Evolutionary conservation across 306 rosid species (phyloP), one percentile per base, ranked within the genome.

Genomic region (Vigna nakashimae): DNA sequence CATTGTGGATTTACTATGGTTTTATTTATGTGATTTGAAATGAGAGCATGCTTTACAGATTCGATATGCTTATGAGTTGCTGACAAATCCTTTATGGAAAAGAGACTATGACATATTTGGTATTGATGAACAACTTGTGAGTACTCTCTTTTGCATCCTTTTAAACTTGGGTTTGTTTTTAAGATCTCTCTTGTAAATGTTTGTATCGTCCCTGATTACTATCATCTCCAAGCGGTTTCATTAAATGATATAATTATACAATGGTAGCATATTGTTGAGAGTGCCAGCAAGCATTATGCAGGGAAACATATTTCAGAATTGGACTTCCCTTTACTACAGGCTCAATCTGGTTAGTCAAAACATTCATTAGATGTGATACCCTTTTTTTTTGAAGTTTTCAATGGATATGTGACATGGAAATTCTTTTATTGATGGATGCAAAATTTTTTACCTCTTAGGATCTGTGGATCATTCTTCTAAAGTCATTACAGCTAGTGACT

Each of bases 11-110:
- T 66, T 83, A 20, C 76, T 12, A 10, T 74, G 46, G 18, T 67
- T 78, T 79, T 56, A 30, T 24, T 67, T 42, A 43, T 60, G 40
- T 55, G 7, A 60, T 74, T 77, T 51, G 0, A 49, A 62, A 58
- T 38, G 42, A 52, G 84, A 11, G 30, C 65, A 51, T 73, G 69
- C 20, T 74, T 82, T 84, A 75, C 93, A 92, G 96, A 76, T 95
- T 84, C 93, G 73, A 76, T 92, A 92, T 91, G 98, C 98, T 63
- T 92, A 91, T 34, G 99, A 95, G 84, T 80, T 95, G 91, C 89
- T 95, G 84, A 87, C 75, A 34, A 92, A 95, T 76, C 89, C 92
- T 5, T 30, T 79, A 6, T 88, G 97, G 98, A 95, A 95, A 86
- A 91, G 87, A 68, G 90, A 91, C 88, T 92, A 95, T 24, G 98